Evolutionary conservation across 495 filamentous ascomycete species (phyloP), one percentile per base, ranked within the genome.

Genomic region (Annulohypoxylon nitens): DNA sequence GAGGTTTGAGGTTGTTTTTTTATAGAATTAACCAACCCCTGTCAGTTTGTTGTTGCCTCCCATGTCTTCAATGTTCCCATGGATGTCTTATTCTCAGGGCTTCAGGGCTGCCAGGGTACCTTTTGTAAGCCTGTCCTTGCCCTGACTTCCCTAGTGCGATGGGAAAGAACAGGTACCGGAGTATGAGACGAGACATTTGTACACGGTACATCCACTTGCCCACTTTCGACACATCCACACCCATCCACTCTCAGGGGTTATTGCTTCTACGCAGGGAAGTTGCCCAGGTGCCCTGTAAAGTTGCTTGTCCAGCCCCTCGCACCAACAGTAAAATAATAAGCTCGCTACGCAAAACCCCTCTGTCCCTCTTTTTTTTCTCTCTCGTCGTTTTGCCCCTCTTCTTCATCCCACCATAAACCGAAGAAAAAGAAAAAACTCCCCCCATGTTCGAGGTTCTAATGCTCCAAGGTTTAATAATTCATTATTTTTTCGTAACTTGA

Each of bases 11-110:
- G n/a, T 47, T 30, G 30, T 43, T 74, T 74, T 69, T 70, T 70
- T 74, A 65, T 62, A 66, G 66, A 67, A 73, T 33, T 55, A 26
- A 16, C 1, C 5, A 41, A 65, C 61, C 71, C 71, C 65, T 69
- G 71, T 62, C 55, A 61, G 55, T 54, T 48, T 36, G 20, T 48
- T 36, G 25, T 33, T 61, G 48, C 65, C 39, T 69, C 14, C 51
- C 65, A 55, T 62, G 43, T 14, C 58, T 43, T 23, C 20, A 23
- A 23, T 23, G 20, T 23, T 23, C 20, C 20, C 20, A 23, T 23
- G 20, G 20, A 5, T 57, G 14, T 58, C 48, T 25, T 14, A 43
- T 43, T 43, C 39, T 43, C 39, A 43, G 39, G 39, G 39, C 39
- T 43, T 4, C 20, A 6, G 12, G 43, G 43, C 10, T 54, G 12